phyloP scores from a whole-genome alignment of 2,329 filamentous ascomycete species.

The Hortaea werneckii region DNA sequence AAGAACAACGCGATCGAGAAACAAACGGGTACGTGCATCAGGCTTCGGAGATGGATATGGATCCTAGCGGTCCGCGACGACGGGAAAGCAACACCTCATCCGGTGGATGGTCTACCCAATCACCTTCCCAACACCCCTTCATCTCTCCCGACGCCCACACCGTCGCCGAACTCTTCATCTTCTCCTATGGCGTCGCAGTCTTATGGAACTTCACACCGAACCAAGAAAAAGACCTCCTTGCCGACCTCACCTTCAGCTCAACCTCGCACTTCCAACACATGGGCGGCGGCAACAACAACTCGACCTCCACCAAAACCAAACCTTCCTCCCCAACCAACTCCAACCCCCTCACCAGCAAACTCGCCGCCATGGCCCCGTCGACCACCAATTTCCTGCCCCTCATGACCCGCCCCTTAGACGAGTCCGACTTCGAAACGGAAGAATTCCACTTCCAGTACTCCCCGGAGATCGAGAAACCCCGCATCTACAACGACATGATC shows the following conservation, averaged over 20 bases:
- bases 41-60: not conserved
- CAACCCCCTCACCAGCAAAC: constrained; percentile 15
- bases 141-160: constrained; percentile 62
- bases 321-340: not conserved
- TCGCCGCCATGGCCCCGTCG: constrained; percentile 25
- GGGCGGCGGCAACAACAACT: not conserved
- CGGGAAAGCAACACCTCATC: constrained; percentile 20
- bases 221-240: constrained; percentile 92
- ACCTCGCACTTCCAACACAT: constrained; percentile 1
- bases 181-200: constrained; percentile 92
- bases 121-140: constrained; percentile 40
- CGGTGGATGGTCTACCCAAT: constrained; percentile 28
- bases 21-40: constrained; percentile 1
- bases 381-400: constrained; percentile 47
- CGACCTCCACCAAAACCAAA: constrained; percentile 10
- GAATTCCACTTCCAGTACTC: constrained; percentile 99
- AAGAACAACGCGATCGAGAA: not conserved
- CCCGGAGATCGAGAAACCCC: constrained; percentile 68
- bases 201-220: constrained; percentile 98
- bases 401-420: constrained; percentile 67
- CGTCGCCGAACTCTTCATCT: constrained; percentile 93
- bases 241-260: constrained; percentile 77
- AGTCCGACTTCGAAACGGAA: constrained; percentile 91
- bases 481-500: constrained; percentile 99
- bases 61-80: constrained; percentile 3